phyloP scores from a whole-genome alignment of 176 grass and related monocot species.

The Canna indica region DNA sequence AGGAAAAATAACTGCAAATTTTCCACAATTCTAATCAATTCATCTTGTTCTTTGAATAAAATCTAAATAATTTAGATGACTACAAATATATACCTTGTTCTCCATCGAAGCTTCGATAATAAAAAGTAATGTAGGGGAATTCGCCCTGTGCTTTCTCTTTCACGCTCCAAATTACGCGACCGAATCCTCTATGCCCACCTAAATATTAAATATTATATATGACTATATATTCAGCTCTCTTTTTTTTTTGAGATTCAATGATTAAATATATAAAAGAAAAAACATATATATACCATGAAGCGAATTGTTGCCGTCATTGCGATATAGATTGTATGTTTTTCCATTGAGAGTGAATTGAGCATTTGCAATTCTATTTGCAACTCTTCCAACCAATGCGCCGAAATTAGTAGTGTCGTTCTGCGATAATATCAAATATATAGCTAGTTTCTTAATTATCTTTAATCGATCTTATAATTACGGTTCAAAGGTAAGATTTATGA shows the following conservation, averaged over 20 bases:
- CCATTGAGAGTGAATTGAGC: slow-evolving; percentile 44
- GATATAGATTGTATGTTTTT: slow-evolving; percentile 35
- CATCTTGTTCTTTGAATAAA: background rate
- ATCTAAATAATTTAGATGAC: background rate
- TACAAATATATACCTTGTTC: slow-evolving; percentile 38
- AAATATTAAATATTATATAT: background rate
- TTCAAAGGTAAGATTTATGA: too few relatives aligned
- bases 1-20: too few relatives aligned
- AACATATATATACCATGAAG: slow-evolving; percentile 42
- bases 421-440: too few relatives aligned
- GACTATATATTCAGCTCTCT: background rate
- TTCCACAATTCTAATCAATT: background rate
- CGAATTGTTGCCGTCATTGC: slow-evolving; percentile 62
- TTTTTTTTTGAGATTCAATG: background rate
- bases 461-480: too few relatives aligned
- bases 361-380: slow-evolving; percentile 77
- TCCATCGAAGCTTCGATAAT: slow-evolving; percentile 80
- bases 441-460: too few relatives aligned
- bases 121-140: slow-evolving; percentile 81
- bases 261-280: background rate
- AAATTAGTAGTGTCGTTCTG: slow-evolving; percentile 77
- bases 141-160: slow-evolving; percentile 46
- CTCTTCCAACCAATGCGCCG: slow-evolving; percentile 69
- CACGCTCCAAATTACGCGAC: slow-evolving; percentile 63
- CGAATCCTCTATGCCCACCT: slow-evolving; percentile 83